Evolutionary conservation across 352 stramenopile species (phyloP).

Genomic region (Globisporangium paroecandrum): DNA sequence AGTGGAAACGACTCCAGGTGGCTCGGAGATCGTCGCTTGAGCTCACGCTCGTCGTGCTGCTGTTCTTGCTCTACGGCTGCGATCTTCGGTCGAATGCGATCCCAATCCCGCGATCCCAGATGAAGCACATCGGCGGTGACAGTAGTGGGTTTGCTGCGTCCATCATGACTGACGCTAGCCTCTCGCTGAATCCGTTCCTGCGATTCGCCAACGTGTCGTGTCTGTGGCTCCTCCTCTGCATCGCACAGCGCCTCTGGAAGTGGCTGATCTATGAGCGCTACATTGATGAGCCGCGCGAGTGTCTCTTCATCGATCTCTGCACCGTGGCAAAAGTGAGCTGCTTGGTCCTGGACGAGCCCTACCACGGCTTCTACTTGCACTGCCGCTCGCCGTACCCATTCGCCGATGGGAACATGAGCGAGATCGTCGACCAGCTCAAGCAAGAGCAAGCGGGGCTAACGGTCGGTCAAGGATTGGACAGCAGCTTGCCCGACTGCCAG

Average conservation of each 20-base stretch:
- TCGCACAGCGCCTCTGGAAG: conserved; percentile 83
- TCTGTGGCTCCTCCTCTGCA: conserved; percentile 77
- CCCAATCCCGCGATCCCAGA: conserved; percentile 54
- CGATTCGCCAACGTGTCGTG: conserved; percentile 87
- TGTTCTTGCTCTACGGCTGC: conserved; percentile 87
- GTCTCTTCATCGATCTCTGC: conserved; percentile 92
- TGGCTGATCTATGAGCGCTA: conserved; percentile 87
- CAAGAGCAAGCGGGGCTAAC: conserved; percentile 89
- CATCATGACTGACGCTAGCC: conserved; percentile 26
- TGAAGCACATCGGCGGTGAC: conserved; percentile 40
- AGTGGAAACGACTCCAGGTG: conserved; percentile 92
- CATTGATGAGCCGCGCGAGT: conserved; percentile 60
- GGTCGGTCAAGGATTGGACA: conserved; percentile 81
- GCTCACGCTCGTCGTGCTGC: conserved; percentile 80
- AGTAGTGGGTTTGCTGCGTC: conserved; percentile 31
- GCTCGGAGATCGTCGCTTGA: conserved; percentile 69
- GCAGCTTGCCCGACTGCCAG: conserved; percentile 80
- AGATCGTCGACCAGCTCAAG: conserved; percentile 88
- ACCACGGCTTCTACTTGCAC: conserved; percentile 95
- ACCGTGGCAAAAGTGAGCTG: conserved; percentile 92
- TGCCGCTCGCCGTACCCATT: conserved; percentile 91
- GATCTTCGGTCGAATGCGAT: conserved; percentile 46
- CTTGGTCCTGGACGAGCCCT: conserved; percentile 89
- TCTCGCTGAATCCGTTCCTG: conserved; percentile 82
- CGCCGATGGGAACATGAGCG: conserved; percentile 91